Percentiles rank a stretch among this genome's conserved stretches.
Conservation (phyloP, 2,329 filamentous ascomycete genomes). For the Nannizziopsis barbatae region DNA sequence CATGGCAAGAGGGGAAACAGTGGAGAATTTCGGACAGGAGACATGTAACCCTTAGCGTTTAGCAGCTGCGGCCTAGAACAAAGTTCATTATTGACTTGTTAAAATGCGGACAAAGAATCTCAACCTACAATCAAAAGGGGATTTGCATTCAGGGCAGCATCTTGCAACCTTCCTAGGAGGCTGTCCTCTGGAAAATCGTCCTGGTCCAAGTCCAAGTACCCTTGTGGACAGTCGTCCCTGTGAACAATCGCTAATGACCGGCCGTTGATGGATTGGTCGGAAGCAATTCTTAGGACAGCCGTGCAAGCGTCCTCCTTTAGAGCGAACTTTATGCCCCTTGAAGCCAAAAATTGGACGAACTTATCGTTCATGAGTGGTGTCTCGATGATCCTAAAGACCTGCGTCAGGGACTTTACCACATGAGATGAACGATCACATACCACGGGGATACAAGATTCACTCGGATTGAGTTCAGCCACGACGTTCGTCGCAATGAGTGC, state of each 20-base stretch:
- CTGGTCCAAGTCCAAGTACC: constrained; percentile 28
- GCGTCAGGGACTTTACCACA: constrained; percentile 10
- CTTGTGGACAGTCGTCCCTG: constrained; percentile 22
- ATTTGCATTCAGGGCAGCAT: constrained; percentile 49
- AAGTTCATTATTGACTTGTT: no score
- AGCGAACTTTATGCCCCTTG: constrained; percentile 22
- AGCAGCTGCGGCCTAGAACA: no score
- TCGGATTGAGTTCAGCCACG: constrained; percentile 22
- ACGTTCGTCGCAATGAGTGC: constrained; percentile 26
- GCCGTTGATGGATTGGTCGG: constrained; percentile 23
- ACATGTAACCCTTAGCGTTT: no score
- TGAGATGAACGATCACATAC: constrained; percentile 29
- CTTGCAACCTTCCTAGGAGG: constrained; percentile 43
- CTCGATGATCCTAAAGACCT: constrained; percentile 5
- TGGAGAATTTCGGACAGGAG: no score
- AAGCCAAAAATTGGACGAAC: constrained; percentile 32
- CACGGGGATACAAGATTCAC: constrained; percentile 32
- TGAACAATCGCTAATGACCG: constrained; percentile 27
- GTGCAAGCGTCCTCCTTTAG: constrained; percentile 32
- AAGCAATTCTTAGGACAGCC: constrained; percentile 22
- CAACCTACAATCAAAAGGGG: constrained; percentile 9
- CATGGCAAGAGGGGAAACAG: no score
- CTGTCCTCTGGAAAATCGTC: constrained; percentile 26
- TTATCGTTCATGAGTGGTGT: constrained; percentile 9
- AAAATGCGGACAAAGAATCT: background rate